These are phyloP conservation scores for Neurospora sp. DNA, from an alignment of 495 filamentous ascomycete genomes.

Conservation along the genomic window DNA sequence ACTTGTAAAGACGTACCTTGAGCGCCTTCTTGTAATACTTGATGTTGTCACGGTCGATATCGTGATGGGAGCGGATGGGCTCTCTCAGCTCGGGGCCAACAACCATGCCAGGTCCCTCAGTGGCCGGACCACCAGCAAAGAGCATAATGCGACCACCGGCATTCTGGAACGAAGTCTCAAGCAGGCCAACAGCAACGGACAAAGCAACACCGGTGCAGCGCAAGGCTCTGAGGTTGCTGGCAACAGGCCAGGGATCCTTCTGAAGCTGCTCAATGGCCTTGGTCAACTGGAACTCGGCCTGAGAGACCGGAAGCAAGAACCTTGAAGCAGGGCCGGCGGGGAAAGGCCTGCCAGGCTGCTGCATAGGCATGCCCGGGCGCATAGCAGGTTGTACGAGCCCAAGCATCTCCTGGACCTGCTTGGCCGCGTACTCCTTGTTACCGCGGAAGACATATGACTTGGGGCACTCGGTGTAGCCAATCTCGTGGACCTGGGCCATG, in stretches of 20 bases:
- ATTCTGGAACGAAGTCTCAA: conserved; percentile 94
- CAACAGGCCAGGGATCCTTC: conserved; percentile 96
- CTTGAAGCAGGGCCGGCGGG: conserved; percentile 74
- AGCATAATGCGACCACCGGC: conserved; percentile 93
- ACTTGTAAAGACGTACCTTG: conserved; percentile 51
- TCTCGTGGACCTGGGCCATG: conserved; percentile 98
- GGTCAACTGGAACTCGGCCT: conserved; percentile 97
- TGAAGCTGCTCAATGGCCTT: conserved; percentile 94
- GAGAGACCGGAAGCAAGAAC: conserved; percentile 89
- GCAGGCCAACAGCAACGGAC: conserved; percentile 83
- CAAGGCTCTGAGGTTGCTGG: conserved; percentile 83
- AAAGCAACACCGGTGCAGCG: conserved; percentile 95
- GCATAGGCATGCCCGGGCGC: conserved; percentile 70
- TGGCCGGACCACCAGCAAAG: conserved; percentile 90
- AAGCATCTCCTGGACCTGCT: conserved; percentile 98
- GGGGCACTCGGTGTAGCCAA: conserved; percentile 94
- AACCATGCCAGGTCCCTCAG: conserved; percentile 93
- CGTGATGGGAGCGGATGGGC: conserved; percentile 95
- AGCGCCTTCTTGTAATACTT: conserved; percentile 99
- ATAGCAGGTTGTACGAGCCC: conserved; percentile 59
- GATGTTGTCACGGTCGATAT: conserved; percentile 97
- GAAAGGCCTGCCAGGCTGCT: conserved; percentile 59
- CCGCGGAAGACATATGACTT: conserved; percentile 99
- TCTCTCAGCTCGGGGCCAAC: conserved; percentile 96
- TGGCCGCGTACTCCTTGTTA: conserved; percentile 92